Conservation (phyloP, 495 filamentous ascomycete genomes). For the Pyronema omphalodes region DNA sequence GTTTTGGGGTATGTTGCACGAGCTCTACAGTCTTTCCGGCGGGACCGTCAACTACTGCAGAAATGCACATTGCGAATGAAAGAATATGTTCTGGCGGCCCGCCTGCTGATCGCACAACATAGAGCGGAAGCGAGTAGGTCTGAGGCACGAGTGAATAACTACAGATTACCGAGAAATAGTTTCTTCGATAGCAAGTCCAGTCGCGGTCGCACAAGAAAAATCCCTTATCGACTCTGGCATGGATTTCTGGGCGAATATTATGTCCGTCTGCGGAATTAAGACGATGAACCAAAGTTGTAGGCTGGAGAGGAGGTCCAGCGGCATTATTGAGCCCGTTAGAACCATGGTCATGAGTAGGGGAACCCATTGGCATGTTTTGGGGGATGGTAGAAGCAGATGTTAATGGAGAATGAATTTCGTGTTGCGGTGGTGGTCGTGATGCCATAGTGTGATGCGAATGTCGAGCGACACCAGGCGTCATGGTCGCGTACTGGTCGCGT, state of each 20-base stretch:
- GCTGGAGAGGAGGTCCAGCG: conserved; percentile 18
- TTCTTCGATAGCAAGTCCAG: conserved; percentile 92
- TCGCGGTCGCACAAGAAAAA: conserved; percentile 73
- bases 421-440: conserved; percentile 15
- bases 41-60: conserved; percentile 64
- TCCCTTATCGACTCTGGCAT: conserved; percentile 77
- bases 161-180: conserved; percentile 84
- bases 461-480: conserved; percentile 20
- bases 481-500: conserved; percentile 19
- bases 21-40: conserved; percentile 66
- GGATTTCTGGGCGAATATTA: conserved; percentile 52
- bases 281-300: conserved; percentile 37
- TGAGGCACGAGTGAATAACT: conserved; percentile 50
- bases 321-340: conserved; percentile 21
- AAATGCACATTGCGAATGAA: conserved; percentile 71
- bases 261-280: conserved; percentile 42
- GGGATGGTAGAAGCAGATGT: conserved; percentile 17
- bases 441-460: conserved; percentile 10
- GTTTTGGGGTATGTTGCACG: conserved; percentile 86
- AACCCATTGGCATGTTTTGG: conserved; percentile 15
- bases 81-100: conserved; percentile 32
- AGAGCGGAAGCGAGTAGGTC: conserved; percentile 28
- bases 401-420: conserved; percentile 20
- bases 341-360: conserved; percentile 18
- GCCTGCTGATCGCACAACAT: conserved; percentile 26